Percentiles rank a stretch among this genome's conserved stretches.
These are phyloP conservation scores for Simplicillium sp. DNA, from an alignment of 2,329 filamentous ascomycete genomes.

Conservation along the genomic window DNA sequence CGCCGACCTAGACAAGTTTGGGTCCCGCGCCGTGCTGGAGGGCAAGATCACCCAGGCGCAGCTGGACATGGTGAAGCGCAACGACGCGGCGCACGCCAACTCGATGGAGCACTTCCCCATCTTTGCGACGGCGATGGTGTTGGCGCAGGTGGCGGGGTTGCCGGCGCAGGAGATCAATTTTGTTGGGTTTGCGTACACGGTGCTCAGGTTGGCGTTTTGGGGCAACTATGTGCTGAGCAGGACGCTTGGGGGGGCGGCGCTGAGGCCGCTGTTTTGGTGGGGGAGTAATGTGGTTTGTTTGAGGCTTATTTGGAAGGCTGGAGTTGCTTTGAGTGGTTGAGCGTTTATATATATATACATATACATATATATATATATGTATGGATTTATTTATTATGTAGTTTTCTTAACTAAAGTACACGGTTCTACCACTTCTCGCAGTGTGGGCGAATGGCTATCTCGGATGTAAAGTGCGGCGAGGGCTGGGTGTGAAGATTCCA, in stretches of 20 bases:
- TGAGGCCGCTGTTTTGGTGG: slow-evolving; percentile 4
- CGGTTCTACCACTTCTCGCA: slow-evolving; percentile 3
- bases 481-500: slow-evolving; percentile 6
- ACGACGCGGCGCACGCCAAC: slow-evolving; percentile 3
- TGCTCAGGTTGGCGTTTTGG: not conserved
- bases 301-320: slow-evolving; percentile 4
- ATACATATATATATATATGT: not conserved
- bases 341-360: not conserved
- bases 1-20: slow-evolving; percentile 1
- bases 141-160: slow-evolving; percentile 2
- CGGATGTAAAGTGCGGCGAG: not conserved
- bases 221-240: not conserved
- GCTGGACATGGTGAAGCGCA: slow-evolving; percentile 3
- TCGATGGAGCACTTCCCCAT: slow-evolving; percentile 5
- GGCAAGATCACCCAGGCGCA: slow-evolving; percentile 1
- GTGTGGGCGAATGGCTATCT: slow-evolving; percentile 3
- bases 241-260: not conserved
- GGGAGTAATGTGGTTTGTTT: slow-evolving; percentile 1
- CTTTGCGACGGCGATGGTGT: slow-evolving; percentile 1
- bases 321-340: not conserved
- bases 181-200: slow-evolving; percentile 1
- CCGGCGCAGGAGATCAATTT: slow-evolving; percentile 1
- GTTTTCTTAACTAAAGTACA: too few species aligned
- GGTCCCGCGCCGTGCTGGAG: slow-evolving; percentile 3
- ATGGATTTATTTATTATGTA: too few species aligned